Evolutionary conservation across 768 basidiomycete genomes (phyloP).

Genomic region (Harrya chromipes): DNA sequence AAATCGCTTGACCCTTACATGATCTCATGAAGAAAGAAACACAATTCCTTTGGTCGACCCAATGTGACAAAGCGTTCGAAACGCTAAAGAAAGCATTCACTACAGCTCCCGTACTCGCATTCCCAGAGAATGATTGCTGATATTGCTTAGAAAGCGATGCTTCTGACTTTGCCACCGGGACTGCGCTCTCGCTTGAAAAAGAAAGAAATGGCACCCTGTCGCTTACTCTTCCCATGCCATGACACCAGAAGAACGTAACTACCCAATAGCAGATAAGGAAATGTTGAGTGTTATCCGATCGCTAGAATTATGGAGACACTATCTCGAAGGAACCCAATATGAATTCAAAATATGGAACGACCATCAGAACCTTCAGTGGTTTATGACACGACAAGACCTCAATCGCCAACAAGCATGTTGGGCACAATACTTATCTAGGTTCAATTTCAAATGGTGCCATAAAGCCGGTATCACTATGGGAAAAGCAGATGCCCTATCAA

Average conservation of each 20-base stretch:
- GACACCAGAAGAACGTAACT: not conserved
- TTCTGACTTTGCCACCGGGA: not conserved
- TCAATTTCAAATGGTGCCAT: not conserved
- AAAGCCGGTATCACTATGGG: not conserved
- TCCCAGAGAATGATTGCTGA: not conserved
- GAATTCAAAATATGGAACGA: not conserved
- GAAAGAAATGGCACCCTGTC: not conserved
- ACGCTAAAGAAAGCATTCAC: not conserved
- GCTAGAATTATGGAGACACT: not conserved
- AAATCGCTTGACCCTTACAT: too few relatives aligned
- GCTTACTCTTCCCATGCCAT: not conserved
- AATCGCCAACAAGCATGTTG: slow-evolving; percentile 37
- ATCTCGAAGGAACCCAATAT: not conserved
- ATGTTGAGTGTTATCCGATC: not conserved
- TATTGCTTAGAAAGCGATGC: not conserved
- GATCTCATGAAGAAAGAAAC: too few relatives aligned
- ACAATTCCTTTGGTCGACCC: too few relatives aligned
- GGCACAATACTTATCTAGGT: not conserved
- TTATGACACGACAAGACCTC: slow-evolving; percentile 32
- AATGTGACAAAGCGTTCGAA: not conserved
- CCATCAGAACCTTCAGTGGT: slow-evolving; percentile 1
- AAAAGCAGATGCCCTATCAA: not conserved
- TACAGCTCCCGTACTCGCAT: not conserved
- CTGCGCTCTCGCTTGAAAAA: not conserved
- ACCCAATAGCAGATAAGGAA: not conserved